phyloP scores from a whole-genome alignment of 2,329 filamentous ascomycete species.

The Neonectria magnoliae region DNA sequence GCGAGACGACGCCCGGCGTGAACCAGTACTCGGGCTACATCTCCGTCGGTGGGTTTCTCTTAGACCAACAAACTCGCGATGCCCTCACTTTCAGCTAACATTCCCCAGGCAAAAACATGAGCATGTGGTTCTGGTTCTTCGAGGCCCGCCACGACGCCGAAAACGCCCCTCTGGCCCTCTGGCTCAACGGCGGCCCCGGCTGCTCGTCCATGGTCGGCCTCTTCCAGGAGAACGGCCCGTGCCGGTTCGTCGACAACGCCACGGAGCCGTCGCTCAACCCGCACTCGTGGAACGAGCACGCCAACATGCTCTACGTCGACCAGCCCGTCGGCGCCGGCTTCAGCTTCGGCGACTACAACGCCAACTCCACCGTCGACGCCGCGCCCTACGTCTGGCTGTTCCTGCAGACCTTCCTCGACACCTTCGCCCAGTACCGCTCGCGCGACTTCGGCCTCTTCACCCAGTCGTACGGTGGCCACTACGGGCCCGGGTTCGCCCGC shows the following conservation, averaged over 20 bases:
- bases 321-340: constrained; percentile 58
- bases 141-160: constrained; percentile 54
- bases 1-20: constrained; percentile 65
- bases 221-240: constrained; percentile 80
- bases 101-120: constrained; percentile 36
- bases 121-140: constrained; percentile 60
- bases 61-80: neutral
- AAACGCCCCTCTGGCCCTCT: constrained; percentile 63
- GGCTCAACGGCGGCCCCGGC: constrained; percentile 55
- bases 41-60: constrained; percentile 55
- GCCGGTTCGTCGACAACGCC: constrained; percentile 65
- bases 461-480: constrained; percentile 67
- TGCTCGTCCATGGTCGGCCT: constrained; percentile 53
- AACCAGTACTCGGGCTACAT: constrained; percentile 75
- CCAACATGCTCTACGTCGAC: constrained; percentile 77
- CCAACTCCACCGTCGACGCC: constrained; percentile 45
- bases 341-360: constrained; percentile 41
- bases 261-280: constrained; percentile 59
- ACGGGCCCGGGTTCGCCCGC: constrained; percentile 64
- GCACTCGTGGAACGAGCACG: constrained; percentile 70
- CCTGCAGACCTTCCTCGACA: constrained; percentile 69
- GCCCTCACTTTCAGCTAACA: neutral
- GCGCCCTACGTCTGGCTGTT: constrained; percentile 60
- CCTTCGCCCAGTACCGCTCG: constrained; percentile 70
- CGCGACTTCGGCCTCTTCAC: constrained; percentile 66